Percentiles rank a stretch among this genome's conserved stretches.
Evolutionary conservation across 805 yeast species (phyloP).

Genomic region (Schwanniomyces yamadae): DNA sequence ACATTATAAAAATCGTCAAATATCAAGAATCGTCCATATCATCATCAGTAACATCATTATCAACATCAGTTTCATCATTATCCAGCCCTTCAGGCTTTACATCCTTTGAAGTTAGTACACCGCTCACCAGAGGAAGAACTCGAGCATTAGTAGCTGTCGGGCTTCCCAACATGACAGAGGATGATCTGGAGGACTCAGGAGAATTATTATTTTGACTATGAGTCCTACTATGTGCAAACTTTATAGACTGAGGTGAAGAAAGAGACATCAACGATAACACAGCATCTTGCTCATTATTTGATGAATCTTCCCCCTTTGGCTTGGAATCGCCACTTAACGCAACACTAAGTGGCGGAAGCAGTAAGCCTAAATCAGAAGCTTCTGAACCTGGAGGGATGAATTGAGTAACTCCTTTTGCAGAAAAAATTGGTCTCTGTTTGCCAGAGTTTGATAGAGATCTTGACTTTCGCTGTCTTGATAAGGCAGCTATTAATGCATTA

Average conservation of each 20-base stretch:
- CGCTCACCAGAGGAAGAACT: conserved; percentile 30
- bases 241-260: conserved; percentile 47
- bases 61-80: conserved; percentile 37
- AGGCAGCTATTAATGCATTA: conserved; percentile 42
- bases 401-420: not conserved
- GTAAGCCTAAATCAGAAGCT: conserved; percentile 6
- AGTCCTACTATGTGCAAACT: conserved; percentile 28
- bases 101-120: conserved; percentile 15
- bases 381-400: not conserved
- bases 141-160: conserved; percentile 12
- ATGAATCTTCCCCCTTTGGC: conserved; percentile 1
- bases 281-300: conserved; percentile 50
- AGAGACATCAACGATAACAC: conserved; percentile 54
- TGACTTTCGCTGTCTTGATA: conserved; percentile 30
- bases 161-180: conserved; percentile 8
- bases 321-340: conserved; percentile 14
- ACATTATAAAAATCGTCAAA: no score
- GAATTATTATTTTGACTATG: conserved; percentile 35
- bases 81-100: conserved; percentile 14
- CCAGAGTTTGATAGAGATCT: conserved; percentile 14
- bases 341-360: conserved; percentile 31
- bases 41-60: conserved; percentile 29
- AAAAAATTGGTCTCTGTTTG: conserved; percentile 3
- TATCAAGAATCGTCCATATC: conserved; percentile 2
- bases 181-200: conserved; percentile 15